phyloP scores from a whole-genome alignment of 2,329 filamentous ascomycete genomes.

The Paramyrothecium sp. region DNA sequence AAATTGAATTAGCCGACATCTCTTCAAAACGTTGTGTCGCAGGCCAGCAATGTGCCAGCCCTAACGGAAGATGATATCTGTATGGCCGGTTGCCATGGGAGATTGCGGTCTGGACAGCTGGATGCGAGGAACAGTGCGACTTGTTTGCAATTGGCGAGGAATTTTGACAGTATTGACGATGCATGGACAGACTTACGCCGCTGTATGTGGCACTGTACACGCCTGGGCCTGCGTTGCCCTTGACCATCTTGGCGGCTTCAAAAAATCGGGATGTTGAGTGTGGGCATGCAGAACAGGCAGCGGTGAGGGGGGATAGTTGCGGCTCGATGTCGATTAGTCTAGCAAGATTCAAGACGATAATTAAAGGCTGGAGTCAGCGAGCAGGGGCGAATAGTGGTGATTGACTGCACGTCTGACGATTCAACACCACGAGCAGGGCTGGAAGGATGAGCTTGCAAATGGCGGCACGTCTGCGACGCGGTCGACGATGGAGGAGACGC shows the following conservation, averaged over 20 bases:
- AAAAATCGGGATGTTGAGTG: conserved; percentile 5
- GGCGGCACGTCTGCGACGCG: conserved; percentile 36
- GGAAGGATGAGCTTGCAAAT: conserved; percentile 20
- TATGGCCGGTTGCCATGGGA: no score
- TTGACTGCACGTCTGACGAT: conserved; percentile 1
- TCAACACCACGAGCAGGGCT: background rate
- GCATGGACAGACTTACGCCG: conserved; percentile 49
- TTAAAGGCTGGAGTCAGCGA: background rate
- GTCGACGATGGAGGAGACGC: conserved; percentile 29
- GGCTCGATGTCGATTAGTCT: no score
- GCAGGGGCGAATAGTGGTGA: background rate
- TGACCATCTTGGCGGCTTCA: conserved; percentile 41
- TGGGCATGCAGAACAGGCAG: conserved; percentile 12
- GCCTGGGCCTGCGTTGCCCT: conserved; percentile 41
- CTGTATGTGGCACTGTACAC: conserved; percentile 70
- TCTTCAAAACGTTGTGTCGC: no score
- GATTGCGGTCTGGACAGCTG: no score
- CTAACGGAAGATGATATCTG: no score
- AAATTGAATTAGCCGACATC: conserved; percentile 1
- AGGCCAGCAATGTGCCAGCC: conserved; percentile 1
- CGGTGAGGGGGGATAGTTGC: background rate
- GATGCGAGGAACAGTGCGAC: no score
- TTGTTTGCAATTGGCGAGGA: no score
- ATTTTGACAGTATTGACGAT: no score
- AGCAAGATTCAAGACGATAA: background rate